Evolutionary conservation across 805 yeast genomes (phyloP), one percentile per base, ranked within the genome.

Genomic region (Maudiozyma serrabonitensis): DNA sequence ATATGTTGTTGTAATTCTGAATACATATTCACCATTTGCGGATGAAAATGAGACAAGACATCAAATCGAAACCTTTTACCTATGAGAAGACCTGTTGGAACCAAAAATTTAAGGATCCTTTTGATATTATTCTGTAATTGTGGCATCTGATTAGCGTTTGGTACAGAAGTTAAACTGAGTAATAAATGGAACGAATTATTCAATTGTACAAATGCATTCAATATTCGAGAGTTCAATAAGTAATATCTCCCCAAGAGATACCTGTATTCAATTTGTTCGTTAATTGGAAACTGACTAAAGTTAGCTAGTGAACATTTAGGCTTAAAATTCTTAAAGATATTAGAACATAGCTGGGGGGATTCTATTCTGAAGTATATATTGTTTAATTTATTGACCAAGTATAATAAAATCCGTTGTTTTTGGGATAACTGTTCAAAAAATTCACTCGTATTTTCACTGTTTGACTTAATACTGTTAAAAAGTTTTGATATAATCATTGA

Each of bases 401-500:
- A 77, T 23, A 82, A 58, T 43, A 82, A 67, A 31, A 80, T 74
- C 23, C 69, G 61, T 52, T 75, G 79, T 55, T 80, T 79, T 4
- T 41, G 49, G 7, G 54, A 46, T n/a, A 42, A 31, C 12, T 23
- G n/a, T 32, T 28, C 18, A 26, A 46, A 43, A 11, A 23, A n/a
- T 38, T 42, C 42, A 9, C 32, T 48, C 15, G 48, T 42, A 3
- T 43, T 21, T 18, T 46, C 38, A 21, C 8, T 26, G 11, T 50
- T 43, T 6, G 80, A 75, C 39, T 87, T 70, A 38, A 79, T 77
- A 46, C 80, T 73, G 57, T 83, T 82, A 68, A 82, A 82, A 28
- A 80, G 64, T 56, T 75, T 77, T 46, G 84, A 68, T 16, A 82
- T 66, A 2, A 79, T 64, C 4, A 81, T 70, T 0, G 87, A 80